Base-by-base conservation (phyloP, 495 filamentous ascomycete species). In the Apiosordaria backusii region DNA sequence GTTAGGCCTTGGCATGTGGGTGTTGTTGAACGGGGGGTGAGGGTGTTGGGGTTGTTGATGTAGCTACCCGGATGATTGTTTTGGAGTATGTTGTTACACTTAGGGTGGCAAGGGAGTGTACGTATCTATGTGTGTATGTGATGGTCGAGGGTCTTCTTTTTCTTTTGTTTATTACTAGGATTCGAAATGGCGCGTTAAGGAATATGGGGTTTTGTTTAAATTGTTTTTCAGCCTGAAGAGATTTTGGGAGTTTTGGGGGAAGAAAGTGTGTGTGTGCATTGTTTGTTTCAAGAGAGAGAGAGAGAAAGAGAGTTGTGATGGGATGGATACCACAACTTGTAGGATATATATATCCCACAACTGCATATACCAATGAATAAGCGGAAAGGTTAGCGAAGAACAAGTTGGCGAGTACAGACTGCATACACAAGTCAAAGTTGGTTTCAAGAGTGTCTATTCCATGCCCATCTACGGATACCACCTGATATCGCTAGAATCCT, bases 1-100 rank as follows among this genome's bases (percentile, higher is more conserved):
- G 83, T 88, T 0, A 73, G 93, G 68, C 93, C 93, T 23, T 94
- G 91, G 90, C 93, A 97, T 83, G 82, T 97, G 67, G 89, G 86
- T 25, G 90, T 86, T n/a, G 92, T 88, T 29, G 82, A 89, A 70
- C 88, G 89, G 75, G 90, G 81, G 2, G 84, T 83, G 4, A 79
- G 83, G 69, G 86, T 77, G 45, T 71, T 91, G 65, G 83, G 85
- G 67, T 74, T 81, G 70, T 63, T 86, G 63, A 85, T 87, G 83
- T 87, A n/a, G n/a, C n/a, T n/a, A n/a, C n/a, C n/a, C n/a, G n/a
- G n/a, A n/a, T n/a, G 69, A 81, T 55, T 45, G 15, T 35, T 22
- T 5, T 57, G 5, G 21, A 19, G 23, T 2, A 21, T 66, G 54
- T 23, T 58, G 26, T 35, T 35, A 6, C 10, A 35, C 10, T 35